Conservation (phyloP, 2,329 filamentous ascomycete species). For the Paracamarosporium sp. region DNA sequence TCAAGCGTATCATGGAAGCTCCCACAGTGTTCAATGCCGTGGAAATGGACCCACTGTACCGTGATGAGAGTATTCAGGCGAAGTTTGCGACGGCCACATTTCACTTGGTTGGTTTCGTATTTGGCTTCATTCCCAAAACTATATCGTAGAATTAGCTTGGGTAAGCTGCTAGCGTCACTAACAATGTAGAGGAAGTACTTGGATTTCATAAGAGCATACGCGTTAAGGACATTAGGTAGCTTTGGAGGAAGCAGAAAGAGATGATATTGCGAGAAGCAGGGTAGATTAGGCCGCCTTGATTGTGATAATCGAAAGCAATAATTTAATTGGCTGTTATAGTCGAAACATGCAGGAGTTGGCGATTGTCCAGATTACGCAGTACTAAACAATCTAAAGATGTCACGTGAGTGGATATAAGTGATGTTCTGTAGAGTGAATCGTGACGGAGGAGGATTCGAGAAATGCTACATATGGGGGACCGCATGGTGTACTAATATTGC, state of each 20-base stretch:
- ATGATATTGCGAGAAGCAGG: neutral
- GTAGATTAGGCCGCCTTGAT: neutral
- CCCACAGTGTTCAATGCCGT: neutral
- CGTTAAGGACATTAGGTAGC: neutral
- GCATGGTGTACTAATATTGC: neutral
- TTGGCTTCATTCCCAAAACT: neutral
- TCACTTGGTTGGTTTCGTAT: neutral
- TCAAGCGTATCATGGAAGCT: neutral
- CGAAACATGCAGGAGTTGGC: neutral
- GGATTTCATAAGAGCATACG: neutral
- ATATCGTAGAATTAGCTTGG: neutral
- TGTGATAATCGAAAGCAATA: neutral
- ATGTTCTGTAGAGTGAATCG: neutral
- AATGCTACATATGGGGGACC: neutral
- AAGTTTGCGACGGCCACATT: neutral
- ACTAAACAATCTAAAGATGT: neutral
- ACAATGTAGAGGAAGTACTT: neutral
- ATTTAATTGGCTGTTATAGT: neutral
- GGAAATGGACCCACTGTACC: constrained; percentile 1
- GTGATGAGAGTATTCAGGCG: neutral
- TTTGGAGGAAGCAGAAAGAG: neutral
- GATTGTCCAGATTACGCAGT: too few relatives aligned
- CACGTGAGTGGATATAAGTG: neutral
- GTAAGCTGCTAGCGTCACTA: neutral
- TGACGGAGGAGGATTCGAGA: neutral